Conservation (phyloP, 495 filamentous ascomycete species). For the Aspergillus kassunensis region DNA sequence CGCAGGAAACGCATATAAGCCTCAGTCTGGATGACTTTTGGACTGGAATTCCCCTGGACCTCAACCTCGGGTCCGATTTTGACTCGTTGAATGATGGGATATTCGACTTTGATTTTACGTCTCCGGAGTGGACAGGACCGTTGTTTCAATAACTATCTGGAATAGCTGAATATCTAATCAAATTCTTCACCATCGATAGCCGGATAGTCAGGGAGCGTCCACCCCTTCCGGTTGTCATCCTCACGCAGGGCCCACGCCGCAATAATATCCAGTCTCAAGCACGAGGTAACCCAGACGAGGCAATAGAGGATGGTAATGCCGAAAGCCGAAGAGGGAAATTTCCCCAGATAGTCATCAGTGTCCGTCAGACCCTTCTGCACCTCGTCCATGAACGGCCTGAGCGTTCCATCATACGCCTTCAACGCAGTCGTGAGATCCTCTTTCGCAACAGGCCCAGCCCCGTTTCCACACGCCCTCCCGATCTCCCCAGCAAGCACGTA, state of each 20-base stretch:
- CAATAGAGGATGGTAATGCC: slow-evolving; percentile 28
- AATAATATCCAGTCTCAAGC: slow-evolving; percentile 32
- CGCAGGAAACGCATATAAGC: background rate
- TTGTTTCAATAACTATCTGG: background rate
- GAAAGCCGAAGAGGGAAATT: slow-evolving; percentile 22
- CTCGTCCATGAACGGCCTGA: slow-evolving; percentile 40
- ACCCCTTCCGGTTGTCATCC: slow-evolving; percentile 30
- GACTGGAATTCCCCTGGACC: background rate
- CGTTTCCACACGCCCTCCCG: slow-evolving; percentile 23
- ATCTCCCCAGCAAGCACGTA: slow-evolving; percentile 54
- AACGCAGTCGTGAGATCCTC: slow-evolving; percentile 28
- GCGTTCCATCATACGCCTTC: slow-evolving; percentile 34
- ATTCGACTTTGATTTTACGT: background rate
- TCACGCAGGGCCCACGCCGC: slow-evolving; percentile 29
- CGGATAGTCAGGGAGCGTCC: slow-evolving; percentile 41
- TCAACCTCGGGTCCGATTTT: background rate
- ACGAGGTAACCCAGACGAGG: slow-evolving; percentile 26
- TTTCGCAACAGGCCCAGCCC: background rate
- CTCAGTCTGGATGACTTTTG: background rate
- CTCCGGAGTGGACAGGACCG: background rate
- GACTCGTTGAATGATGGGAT: background rate
- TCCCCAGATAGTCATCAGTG: slow-evolving; percentile 13
- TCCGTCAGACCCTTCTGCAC: slow-evolving; percentile 30
- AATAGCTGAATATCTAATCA: too few relatives aligned
- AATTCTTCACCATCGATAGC: slow-evolving; percentile 15